These are phyloP conservation scores for Hysterium pulicare DNA, from an alignment of 2,329 filamentous ascomycete species.

Conservation along the genomic window DNA sequence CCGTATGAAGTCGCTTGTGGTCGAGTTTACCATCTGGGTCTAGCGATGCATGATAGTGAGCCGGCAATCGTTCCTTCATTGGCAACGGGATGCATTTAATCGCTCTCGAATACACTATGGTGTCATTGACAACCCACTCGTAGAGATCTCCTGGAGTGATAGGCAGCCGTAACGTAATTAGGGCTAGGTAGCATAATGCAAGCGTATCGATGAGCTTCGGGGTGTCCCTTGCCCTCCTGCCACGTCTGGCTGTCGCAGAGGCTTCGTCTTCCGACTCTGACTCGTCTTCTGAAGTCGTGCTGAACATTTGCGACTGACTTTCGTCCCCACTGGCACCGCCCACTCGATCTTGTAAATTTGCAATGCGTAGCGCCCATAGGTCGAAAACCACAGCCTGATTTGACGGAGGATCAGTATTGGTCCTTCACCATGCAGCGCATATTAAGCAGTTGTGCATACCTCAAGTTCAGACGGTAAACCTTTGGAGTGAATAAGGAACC, in stretches of 20 bases:
- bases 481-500: constrained; percentile 66
- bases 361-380: constrained; percentile 76
- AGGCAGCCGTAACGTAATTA: constrained; percentile 70
- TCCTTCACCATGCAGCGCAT: no score
- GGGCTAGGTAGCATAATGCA: constrained; percentile 75
- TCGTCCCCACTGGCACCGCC: constrained; percentile 30
- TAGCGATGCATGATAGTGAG: constrained; percentile 57
- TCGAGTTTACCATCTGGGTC: constrained; percentile 50
- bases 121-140: constrained; percentile 62
- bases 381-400: constrained; percentile 65
- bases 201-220: constrained; percentile 74
- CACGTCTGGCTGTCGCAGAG: constrained; percentile 35
- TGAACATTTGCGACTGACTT: constrained; percentile 53
- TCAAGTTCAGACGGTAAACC: constrained; percentile 71
- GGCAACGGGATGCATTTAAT: constrained; percentile 56
- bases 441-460: constrained; percentile 35
- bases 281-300: constrained; percentile 54
- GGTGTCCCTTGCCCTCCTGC: constrained; percentile 47
- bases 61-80: constrained; percentile 64
- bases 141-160: constrained; percentile 71
- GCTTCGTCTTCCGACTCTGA: constrained; percentile 38
- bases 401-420: constrained; percentile 6
- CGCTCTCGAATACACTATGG: constrained; percentile 69
- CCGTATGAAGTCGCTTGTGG: constrained; percentile 60
- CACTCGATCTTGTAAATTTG: constrained; percentile 50